These are phyloP conservation scores for Corchorus olitorius DNA, from an alignment of 345 rosid genomes.

Conservation along the genomic window DNA sequence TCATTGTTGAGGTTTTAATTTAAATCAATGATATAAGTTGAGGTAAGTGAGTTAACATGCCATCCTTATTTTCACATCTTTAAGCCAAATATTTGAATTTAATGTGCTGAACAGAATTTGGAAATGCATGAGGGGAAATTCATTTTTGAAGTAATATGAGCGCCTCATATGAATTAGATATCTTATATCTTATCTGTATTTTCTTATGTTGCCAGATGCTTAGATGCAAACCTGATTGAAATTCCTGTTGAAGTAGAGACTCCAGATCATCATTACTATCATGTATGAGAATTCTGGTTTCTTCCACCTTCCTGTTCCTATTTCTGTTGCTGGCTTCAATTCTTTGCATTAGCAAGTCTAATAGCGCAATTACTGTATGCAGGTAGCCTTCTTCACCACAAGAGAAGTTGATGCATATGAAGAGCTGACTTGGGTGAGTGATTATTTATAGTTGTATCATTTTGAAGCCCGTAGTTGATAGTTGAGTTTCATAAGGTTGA, in stretches of 20 bases:
- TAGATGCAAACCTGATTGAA: slow-evolving; percentile 82
- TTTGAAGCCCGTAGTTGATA: background rate
- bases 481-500: background rate
- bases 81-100: too few species aligned
- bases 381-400: slow-evolving; percentile 83
- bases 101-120: too few species aligned
- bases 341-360: slow-evolving; percentile 6
- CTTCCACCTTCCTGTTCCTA: background rate
- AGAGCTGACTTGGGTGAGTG: slow-evolving; percentile 90
- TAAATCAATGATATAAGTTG: background rate
- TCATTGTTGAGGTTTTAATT: slow-evolving; percentile 4
- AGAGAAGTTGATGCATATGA: slow-evolving; percentile 68
- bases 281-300: slow-evolving; percentile 42
- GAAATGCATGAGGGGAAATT: background rate
- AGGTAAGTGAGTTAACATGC: background rate
- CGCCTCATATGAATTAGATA: background rate
- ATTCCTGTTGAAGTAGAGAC: slow-evolving; percentile 86
- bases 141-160: slow-evolving; percentile 9
- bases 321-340: slow-evolving; percentile 10
- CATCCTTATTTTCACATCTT: too few species aligned
- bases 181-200: background rate
- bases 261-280: slow-evolving; percentile 77
- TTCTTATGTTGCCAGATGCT: slow-evolving; percentile 51
- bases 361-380: slow-evolving; percentile 26
- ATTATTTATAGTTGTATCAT: slow-evolving; percentile 8